These are phyloP conservation scores for Leccinum variicolor DNA, from an alignment of 768 basidiomycete species.

Conservation along the genomic window DNA sequence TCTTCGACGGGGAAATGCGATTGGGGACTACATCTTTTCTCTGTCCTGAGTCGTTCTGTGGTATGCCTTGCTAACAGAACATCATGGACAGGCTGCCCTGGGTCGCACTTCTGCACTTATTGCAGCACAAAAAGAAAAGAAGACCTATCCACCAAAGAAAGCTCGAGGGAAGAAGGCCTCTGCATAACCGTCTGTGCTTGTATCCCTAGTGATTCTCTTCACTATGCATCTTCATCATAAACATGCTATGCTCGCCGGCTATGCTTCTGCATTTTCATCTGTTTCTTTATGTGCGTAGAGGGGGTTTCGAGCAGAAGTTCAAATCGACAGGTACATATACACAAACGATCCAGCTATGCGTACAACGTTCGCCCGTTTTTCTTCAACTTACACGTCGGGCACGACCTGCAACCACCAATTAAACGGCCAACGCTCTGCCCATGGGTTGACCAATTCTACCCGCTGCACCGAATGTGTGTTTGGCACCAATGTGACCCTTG, in stretches of 20 bases:
- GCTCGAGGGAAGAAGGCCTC: constrained; percentile 61
- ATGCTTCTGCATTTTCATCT: constrained; percentile 1
- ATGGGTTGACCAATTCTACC: constrained; percentile 59
- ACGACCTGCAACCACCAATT: constrained; percentile 6
- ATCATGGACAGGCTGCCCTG: constrained; percentile 55
- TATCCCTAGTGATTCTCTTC: constrained; percentile 23
- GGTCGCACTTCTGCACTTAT: constrained; percentile 74
- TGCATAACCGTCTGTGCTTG: constrained; percentile 21
- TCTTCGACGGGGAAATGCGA: constrained; percentile 30
- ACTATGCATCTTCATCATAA: constrained; percentile 22
- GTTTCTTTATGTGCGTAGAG: background rate
- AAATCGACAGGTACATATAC: constrained; percentile 19
- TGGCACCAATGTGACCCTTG: constrained; percentile 33
- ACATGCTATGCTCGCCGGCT: constrained; percentile 5
- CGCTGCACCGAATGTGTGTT: constrained; percentile 39
- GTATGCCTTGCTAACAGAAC: constrained; percentile 41
- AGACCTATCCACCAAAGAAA: constrained; percentile 65
- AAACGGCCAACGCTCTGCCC: constrained; percentile 39
- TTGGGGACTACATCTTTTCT: constrained; percentile 22
- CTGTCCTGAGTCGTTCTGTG: constrained; percentile 31
- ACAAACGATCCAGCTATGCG: constrained; percentile 4
- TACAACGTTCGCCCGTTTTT: constrained; percentile 3
- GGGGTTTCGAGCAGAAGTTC: constrained; percentile 1
- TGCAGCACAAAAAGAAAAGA: constrained; percentile 68
- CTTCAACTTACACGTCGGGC: background rate